These are phyloP conservation scores for Fraxinus americana DNA, from an alignment of 257 asterid genomes.

Conservation along the genomic window DNA sequence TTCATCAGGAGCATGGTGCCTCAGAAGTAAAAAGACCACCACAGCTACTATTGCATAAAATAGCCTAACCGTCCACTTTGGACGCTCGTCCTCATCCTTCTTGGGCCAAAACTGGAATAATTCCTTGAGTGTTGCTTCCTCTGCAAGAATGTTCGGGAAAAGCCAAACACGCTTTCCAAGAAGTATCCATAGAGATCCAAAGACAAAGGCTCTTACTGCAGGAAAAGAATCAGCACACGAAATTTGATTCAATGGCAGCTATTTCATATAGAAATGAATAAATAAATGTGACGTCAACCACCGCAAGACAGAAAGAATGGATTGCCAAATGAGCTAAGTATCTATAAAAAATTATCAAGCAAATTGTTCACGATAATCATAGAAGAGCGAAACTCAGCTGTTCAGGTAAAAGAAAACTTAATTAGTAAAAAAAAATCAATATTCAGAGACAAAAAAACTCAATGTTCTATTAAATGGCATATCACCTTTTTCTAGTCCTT, in stretches of 20 bases:
- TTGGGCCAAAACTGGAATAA: constrained; percentile 98
- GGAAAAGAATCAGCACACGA: constrained; percentile 16
- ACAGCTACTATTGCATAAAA: constrained; percentile 70
- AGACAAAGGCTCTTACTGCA: constrained; percentile 85
- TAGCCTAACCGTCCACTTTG: constrained; percentile 95
- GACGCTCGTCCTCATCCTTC: constrained; percentile 90
- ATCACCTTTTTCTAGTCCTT: background rate
- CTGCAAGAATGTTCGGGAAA: constrained; percentile 98
- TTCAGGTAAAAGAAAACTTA: background rate
- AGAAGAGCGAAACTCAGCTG: background rate
- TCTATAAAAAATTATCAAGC: background rate
- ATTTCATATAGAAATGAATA: constrained; percentile 11
- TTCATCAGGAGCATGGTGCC: constrained; percentile 99
- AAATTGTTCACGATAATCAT: background rate
- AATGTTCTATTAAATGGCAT: background rate
- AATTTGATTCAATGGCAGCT: constrained; percentile 1
- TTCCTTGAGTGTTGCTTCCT: constrained; percentile 96
- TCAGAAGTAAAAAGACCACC: constrained; percentile 63
- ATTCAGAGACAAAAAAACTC: background rate
- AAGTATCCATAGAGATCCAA: constrained; percentile 76
- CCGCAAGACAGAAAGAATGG: background rate
- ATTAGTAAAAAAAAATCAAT: too few species aligned
- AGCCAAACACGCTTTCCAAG: constrained; percentile 94
- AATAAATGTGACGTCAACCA: background rate
- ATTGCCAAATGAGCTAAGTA: background rate